Evolutionary conservation across 2,329 filamentous ascomycete genomes (phyloP).

Genomic region (Xylaria sp.): DNA sequence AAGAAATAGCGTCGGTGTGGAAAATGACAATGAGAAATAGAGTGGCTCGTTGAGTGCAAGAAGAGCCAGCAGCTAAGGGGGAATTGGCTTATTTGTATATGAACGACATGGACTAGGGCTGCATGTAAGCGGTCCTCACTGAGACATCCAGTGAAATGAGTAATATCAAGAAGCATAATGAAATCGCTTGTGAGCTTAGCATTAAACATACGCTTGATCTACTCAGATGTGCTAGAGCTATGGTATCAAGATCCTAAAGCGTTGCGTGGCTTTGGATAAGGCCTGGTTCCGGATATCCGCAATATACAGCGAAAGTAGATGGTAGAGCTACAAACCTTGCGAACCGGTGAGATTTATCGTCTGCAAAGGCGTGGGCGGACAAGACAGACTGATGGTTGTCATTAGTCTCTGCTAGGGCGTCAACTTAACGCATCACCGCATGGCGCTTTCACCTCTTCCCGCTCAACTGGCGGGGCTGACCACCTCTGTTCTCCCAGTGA

Average conservation of each 20-base stretch:
- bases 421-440: neutral
- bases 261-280: neutral
- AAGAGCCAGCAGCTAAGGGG: too few relatives aligned
- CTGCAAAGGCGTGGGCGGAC: too few relatives aligned
- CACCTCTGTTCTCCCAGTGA: constrained; percentile 25
- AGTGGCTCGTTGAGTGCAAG: too few relatives aligned
- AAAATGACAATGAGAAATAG: too few relatives aligned
- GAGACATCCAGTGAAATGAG: too few relatives aligned
- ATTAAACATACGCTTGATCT: neutral
- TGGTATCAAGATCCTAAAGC: neutral
- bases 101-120: too few relatives aligned
- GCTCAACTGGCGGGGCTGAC: constrained; percentile 26
- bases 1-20: too few relatives aligned
- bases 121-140: too few relatives aligned
- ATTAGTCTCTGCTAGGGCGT: neutral
- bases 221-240: neutral
- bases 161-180: too few relatives aligned
- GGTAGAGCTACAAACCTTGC: neutral
- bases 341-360: neutral
- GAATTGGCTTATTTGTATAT: too few relatives aligned
- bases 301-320: neutral
- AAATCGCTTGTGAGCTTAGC: too few relatives aligned
- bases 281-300: neutral
- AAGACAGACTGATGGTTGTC: neutral
- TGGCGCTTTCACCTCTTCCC: constrained; percentile 3